Evolutionary conservation across 306 rosid genomes (phyloP).

Genomic region (Pyrus communis): DNA sequence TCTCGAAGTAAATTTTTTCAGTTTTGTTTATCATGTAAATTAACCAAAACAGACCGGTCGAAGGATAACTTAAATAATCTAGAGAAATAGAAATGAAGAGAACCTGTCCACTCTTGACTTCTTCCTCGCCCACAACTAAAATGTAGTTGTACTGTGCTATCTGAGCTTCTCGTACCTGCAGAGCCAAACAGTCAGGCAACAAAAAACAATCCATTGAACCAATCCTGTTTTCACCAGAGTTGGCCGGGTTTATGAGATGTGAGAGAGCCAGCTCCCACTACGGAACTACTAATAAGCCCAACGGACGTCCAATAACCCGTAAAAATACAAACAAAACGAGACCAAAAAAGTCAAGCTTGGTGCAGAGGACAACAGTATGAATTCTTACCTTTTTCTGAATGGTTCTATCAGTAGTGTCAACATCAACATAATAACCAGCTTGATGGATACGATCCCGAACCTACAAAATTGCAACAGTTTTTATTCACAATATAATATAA

Average conservation of each 20-base stretch:
- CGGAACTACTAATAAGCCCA: not conserved
- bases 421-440: conserved; percentile 73
- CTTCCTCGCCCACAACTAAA: conserved; percentile 93
- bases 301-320: not conserved
- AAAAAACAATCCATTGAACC: not conserved
- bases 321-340: not conserved
- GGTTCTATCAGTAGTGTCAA: conserved; percentile 78
- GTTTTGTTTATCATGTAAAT: too few relatives aligned
- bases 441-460: conserved; percentile 63
- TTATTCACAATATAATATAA: not conserved
- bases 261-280: not conserved
- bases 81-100: conserved; percentile 1
- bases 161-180: conserved; percentile 90
- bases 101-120: conserved; percentile 87
- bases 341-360: not conserved
- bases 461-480: conserved; percentile 35
- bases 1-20: not conserved
- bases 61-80: not conserved
- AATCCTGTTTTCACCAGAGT: not conserved
- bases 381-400: conserved; percentile 75
- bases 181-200: not conserved
- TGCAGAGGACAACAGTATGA: not conserved
- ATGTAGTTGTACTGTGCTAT: conserved; percentile 79
- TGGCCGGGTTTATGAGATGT: not conserved
- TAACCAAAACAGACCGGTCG: not conserved